Conservation (phyloP, 371 early-diverging fungal species). For the Mucor plumbeus region DNA sequence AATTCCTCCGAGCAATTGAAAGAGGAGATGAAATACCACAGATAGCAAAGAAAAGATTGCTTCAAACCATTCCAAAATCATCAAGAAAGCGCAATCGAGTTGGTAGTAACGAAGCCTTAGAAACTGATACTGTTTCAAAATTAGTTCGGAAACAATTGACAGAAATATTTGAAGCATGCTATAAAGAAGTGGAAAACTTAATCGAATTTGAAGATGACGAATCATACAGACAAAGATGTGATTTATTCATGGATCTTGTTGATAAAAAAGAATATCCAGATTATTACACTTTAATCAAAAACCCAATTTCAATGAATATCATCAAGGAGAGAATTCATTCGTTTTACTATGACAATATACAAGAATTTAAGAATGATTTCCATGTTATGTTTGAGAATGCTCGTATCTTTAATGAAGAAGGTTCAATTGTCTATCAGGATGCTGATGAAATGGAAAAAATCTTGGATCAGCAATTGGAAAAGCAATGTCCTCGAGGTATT, state of each 20-base stretch:
- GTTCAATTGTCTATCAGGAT: conserved; percentile 79
- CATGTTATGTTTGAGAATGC: conserved; percentile 84
- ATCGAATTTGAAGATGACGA: conserved; percentile 57
- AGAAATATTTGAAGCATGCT: conserved; percentile 54
- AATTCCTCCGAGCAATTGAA: conserved; percentile 67
- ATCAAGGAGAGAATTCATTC: conserved; percentile 69
- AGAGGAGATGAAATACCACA: not conserved
- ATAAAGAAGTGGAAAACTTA: conserved; percentile 59
- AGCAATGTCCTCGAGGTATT: conserved; percentile 19
- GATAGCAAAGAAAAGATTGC: not conserved
- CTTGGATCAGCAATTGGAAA: conserved; percentile 18
- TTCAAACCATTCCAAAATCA: not conserved
- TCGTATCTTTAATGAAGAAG: conserved; percentile 78
- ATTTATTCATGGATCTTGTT: conserved; percentile 78
- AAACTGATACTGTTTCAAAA: conserved; percentile 40
- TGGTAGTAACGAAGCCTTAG: not conserved
- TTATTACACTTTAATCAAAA: conserved; percentile 83
- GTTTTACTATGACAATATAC: conserved; percentile 54
- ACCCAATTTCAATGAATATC: conserved; percentile 83
- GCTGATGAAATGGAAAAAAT: conserved; percentile 59
- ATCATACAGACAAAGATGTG: conserved; percentile 55
- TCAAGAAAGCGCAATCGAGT: not conserved
- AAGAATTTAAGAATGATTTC: conserved; percentile 66
- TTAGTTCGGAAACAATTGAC: conserved; percentile 56
- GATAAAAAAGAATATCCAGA: conserved; percentile 79